Evolutionary conservation across 2,329 filamentous ascomycete genomes (phyloP).

Genomic region (Arthrinium puccinioides): DNA sequence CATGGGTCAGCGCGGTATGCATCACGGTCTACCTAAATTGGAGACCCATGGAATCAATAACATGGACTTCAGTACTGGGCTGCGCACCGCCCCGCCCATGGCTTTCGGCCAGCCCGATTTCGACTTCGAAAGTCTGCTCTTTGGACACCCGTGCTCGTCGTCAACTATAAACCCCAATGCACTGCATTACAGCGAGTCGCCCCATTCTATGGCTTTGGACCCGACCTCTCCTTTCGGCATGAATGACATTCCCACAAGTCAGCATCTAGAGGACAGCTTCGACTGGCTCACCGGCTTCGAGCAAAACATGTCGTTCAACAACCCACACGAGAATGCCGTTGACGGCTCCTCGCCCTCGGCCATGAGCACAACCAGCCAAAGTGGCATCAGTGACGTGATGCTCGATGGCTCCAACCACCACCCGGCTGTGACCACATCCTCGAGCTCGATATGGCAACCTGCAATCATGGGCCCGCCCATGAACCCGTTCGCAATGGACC

Average conservation of each 20-base stretch:
- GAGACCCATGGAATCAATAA: constrained; percentile 66
- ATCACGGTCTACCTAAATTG: constrained; percentile 69
- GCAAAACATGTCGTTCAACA: constrained; percentile 16
- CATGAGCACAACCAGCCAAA: constrained; percentile 91
- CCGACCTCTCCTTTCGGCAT: constrained; percentile 54
- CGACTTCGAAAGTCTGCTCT: constrained; percentile 64
- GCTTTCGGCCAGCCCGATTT: constrained; percentile 59
- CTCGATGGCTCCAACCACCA: constrained; percentile 72
- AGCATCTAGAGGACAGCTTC: constrained; percentile 68
- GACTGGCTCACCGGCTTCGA: constrained; percentile 81
- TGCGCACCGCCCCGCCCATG: constrained; percentile 70
- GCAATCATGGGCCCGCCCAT: constrained; percentile 62
- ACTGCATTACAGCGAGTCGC: constrained; percentile 78
- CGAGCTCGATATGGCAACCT: constrained; percentile 61
- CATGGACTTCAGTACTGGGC: constrained; percentile 57
- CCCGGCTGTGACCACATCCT: constrained; percentile 41
- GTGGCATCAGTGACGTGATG: constrained; percentile 86
- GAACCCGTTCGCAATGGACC: constrained; percentile 68
- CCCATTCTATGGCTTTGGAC: constrained; percentile 58
- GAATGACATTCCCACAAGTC: constrained; percentile 49
- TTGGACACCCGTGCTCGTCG: constrained; percentile 51
- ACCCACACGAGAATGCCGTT: constrained; percentile 69
- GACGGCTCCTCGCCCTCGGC: constrained; percentile 93
- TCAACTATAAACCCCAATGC: constrained; percentile 67
- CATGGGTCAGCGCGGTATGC: constrained; percentile 58